Conservation (phyloP, 768 basidiomycete species). For the Lentinula detonsa region DNA sequence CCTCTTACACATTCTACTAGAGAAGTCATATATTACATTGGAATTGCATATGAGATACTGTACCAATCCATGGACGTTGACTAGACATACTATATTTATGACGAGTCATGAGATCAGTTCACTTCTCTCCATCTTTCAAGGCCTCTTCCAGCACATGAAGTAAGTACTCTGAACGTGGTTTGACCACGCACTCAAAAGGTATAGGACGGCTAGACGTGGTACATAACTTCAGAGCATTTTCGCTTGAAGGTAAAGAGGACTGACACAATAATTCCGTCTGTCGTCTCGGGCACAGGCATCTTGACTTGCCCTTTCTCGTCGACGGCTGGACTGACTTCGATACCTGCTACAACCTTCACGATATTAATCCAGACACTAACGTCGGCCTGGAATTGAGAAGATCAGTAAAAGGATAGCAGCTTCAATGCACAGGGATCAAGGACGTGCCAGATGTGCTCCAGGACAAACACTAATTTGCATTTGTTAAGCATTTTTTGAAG, state of each 20-base stretch:
- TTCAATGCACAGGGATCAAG: neutral
- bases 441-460: constrained; percentile 6
- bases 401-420: neutral
- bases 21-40: too few species aligned
- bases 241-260: neutral
- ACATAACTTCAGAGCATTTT: neutral
- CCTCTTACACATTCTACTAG: too few species aligned
- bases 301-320: constrained; percentile 15
- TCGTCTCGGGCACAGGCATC: constrained; percentile 13
- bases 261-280: constrained; percentile 15
- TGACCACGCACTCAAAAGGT: constrained; percentile 13
- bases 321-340: constrained; percentile 14
- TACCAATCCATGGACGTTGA: too few species aligned
- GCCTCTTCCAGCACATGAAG: constrained; percentile 10
- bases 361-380: constrained; percentile 14
- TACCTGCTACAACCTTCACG: constrained; percentile 14
- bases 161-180: constrained; percentile 10
- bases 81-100: too few species aligned
- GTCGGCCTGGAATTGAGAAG: constrained; percentile 12
- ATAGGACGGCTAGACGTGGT: constrained; percentile 10
- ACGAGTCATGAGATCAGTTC: neutral
- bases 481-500: neutral
- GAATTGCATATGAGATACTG: too few species aligned
- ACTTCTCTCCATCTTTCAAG: constrained; percentile 4
- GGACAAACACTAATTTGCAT: neutral